These are phyloP conservation scores for Suillus luteus DNA, from an alignment of 768 basidiomycete species.

Conservation along the genomic window DNA sequence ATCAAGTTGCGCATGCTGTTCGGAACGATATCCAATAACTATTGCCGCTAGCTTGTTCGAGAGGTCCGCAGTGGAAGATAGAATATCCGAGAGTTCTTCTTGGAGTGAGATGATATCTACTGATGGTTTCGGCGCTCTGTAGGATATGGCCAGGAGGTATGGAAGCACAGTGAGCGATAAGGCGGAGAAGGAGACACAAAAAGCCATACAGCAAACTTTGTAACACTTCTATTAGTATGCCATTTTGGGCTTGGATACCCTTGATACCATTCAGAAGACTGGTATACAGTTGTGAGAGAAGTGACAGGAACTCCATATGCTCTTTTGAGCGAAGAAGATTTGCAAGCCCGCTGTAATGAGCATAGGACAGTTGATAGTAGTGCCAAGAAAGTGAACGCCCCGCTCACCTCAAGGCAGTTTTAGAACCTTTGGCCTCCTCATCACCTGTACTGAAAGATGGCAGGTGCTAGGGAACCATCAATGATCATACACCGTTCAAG, in stretches of 20 bases:
- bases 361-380: conserved; percentile 11
- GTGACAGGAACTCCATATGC: conserved; percentile 64
- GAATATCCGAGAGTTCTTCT: conserved; percentile 73
- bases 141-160: neutral
- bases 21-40: conserved; percentile 72
- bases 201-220: conserved; percentile 44
- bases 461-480: conserved; percentile 47
- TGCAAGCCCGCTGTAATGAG: conserved; percentile 38
- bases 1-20: conserved; percentile 74
- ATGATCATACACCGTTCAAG: conserved; percentile 1
- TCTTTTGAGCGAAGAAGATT: conserved; percentile 64
- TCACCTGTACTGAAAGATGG: conserved; percentile 61
- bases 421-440: conserved; percentile 41
- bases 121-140: conserved; percentile 41
- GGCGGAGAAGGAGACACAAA: neutral
- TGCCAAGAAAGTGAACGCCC: conserved; percentile 6
- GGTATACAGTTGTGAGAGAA: conserved; percentile 63
- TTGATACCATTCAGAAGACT: conserved; percentile 66
- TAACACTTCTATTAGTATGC: conserved; percentile 59
- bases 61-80: conserved; percentile 81
- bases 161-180: conserved; percentile 7
- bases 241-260: conserved; percentile 63
- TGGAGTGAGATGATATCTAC: conserved; percentile 48
- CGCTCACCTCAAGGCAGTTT: conserved; percentile 29
- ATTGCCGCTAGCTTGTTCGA: conserved; percentile 82